These are phyloP conservation scores for Plasmodium cynomolgi DNA, from an alignment of 169 alveolate species.

Conservation along the genomic window DNA sequence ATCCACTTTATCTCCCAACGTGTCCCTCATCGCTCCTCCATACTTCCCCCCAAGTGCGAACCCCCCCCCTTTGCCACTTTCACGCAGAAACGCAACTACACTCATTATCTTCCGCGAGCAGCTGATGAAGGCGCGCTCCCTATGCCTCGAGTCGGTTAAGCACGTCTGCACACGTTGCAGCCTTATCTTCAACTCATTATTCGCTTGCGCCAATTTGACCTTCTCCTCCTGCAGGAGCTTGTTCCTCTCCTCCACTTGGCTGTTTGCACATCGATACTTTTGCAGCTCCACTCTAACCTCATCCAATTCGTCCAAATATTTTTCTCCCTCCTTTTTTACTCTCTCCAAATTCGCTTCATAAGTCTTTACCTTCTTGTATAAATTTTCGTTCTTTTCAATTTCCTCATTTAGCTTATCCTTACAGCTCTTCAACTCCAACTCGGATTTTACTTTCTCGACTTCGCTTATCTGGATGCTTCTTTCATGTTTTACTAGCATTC, in stretches of 20 bases:
- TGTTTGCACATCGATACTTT: background rate
- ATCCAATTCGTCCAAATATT: slow-evolving; percentile 23
- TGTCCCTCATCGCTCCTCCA: background rate
- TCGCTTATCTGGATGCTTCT: background rate
- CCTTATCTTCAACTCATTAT: slow-evolving; percentile 11
- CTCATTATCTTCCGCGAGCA: slow-evolving; percentile 21
- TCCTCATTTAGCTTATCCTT: slow-evolving; percentile 38
- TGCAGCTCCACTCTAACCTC: slow-evolving; percentile 27
- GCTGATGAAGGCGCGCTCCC: slow-evolving; percentile 13
- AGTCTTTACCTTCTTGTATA: slow-evolving; percentile 6
- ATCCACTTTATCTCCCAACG: background rate
- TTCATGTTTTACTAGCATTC: background rate
- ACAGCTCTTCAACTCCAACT: slow-evolving; percentile 16
- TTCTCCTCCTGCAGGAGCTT: slow-evolving; percentile 37
- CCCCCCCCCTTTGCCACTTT: background rate
- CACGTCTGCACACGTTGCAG: slow-evolving; percentile 4
- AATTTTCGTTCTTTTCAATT: slow-evolving; percentile 34
- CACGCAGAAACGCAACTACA: slow-evolving; percentile 9
- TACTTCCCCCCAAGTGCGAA: background rate
- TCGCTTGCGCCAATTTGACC: background rate
- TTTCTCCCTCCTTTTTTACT: slow-evolving; percentile 24
- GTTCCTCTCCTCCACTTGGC: slow-evolving; percentile 7
- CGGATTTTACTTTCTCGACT: background rate
- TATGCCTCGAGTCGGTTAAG: background rate
- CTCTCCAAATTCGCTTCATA: slow-evolving; percentile 13